A percentile compares a stretch with the other conserved stretches of the same genome.
These are phyloP conservation scores for Cladosporium oxysporum DNA, from an alignment of 2,329 filamentous ascomycete species.

Conservation along the genomic window DNA sequence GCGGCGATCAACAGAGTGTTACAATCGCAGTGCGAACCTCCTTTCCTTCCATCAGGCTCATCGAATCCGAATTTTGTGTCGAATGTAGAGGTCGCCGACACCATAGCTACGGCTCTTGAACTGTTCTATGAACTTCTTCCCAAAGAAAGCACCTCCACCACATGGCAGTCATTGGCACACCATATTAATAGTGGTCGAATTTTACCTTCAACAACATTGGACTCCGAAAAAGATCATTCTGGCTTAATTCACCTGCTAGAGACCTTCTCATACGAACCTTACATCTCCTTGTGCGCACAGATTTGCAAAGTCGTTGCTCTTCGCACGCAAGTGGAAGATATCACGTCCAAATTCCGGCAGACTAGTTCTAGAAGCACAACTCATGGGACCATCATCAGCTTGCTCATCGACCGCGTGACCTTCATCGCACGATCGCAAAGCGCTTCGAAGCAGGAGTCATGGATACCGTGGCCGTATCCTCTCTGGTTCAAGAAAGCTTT, in stretches of 20 bases:
- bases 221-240: neutral
- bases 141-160: neutral
- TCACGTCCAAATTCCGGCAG: slow-evolving; percentile 29
- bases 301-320: slow-evolving; percentile 11
- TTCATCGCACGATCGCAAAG: neutral
- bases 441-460: slow-evolving; percentile 9
- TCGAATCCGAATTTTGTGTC: neutral
- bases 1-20: slow-evolving; percentile 1
- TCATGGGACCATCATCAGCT: neutral
- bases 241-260: neutral
- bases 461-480: slow-evolving; percentile 50
- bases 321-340: slow-evolving; percentile 15
- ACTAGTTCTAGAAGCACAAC: no score
- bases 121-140: slow-evolving; percentile 8
- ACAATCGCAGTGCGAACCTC: neutral
- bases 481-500: slow-evolving; percentile 72
- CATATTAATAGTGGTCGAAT: slow-evolving; percentile 2
- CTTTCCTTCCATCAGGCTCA: neutral
- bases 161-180: slow-evolving; percentile 8
- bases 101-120: neutral
- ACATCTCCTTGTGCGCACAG: slow-evolving; percentile 4
- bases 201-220: neutral
- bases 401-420: slow-evolving; percentile 4
- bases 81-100: slow-evolving; percentile 8
- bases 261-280: slow-evolving; percentile 1